Base-by-base conservation (phyloP, 2,329 filamentous ascomycete species). In the Didymellaceae sp. region DNA sequence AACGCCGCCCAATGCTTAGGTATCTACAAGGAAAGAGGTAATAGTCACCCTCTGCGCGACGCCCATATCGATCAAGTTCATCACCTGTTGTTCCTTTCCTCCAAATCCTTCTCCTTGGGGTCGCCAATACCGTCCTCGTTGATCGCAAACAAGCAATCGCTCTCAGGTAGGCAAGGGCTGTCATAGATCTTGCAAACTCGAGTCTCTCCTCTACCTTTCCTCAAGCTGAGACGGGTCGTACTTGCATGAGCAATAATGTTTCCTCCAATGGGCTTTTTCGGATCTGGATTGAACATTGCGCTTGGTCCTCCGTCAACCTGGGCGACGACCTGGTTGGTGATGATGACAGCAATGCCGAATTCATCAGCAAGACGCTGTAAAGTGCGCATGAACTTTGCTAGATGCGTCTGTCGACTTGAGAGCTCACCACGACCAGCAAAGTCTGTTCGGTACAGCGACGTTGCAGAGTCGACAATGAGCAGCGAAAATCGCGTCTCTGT, bases 121-220 rank as follows among this genome's bases (percentile, higher is more conserved):
- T 99, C 94, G 21, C 91, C 91, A 67, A 99, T 99, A 33, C 94
- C 94, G 71, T 97, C 91, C 75, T 97, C 95, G 49, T 90, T 91
- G 72, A 99, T 99, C 37, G 94, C 93, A 76, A 99, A 99, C 63
- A 97, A 77, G 70, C 91, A 96, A 74, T 99, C 95, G 65, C 91
- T 95, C 77, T 99, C 94, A 0, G 94, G 94, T 58, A 99, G 78
- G 75, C 94, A 99, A 2, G 94, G 94, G 64, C 92, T 97, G 76
- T 99, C 95, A 71, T 99, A 99, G 56, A 99, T 99, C 81, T 97
- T 99, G 78, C 94, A 96, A 61, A 99, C 90, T 78, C 94, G 85
- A 17, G 94, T 99, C 80, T 99, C 94, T 22, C 84, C 94, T 46
- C 94, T 83, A 1, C 94, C 95, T 75, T 99, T 99, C 79, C 96